phyloP scores from a whole-genome alignment of 2,329 filamentous ascomycete genomes.

The Tolypocladium pustulatum region DNA sequence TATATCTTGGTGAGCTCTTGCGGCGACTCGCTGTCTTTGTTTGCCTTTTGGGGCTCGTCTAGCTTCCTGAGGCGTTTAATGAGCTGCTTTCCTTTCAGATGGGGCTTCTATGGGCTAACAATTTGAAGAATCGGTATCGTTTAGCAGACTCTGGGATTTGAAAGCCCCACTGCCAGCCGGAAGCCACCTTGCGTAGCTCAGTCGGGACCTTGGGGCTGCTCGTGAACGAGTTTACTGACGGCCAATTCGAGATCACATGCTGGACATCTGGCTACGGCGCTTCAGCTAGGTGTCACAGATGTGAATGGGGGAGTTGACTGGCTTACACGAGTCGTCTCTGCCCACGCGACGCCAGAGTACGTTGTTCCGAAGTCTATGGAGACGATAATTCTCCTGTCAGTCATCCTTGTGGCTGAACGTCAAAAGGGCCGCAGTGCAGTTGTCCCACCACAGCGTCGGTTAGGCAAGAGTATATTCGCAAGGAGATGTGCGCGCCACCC shows the following conservation, averaged over 20 bases:
- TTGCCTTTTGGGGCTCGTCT: conserved; percentile 19
- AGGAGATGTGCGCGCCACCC: neutral
- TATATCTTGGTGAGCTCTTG: conserved; percentile 29
- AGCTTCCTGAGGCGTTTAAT: conserved; percentile 17
- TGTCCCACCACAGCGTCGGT: neutral
- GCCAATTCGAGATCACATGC: conserved; percentile 33
- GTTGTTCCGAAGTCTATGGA: conserved; percentile 48
- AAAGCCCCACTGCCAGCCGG: conserved; percentile 38
- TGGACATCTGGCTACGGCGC: conserved; percentile 25
- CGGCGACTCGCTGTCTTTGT: conserved; percentile 22
- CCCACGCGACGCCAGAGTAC: conserved; percentile 44
- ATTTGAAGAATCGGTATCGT: conserved; percentile 35
- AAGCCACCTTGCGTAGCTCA: conserved; percentile 30
- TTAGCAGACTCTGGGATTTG: conserved; percentile 31
- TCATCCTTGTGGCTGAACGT: conserved; percentile 14
- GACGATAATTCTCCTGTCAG: conserved; percentile 33
- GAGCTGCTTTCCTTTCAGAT: neutral
- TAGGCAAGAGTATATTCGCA: neutral
- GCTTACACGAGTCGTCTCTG: conserved; percentile 28
- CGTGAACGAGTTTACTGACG: conserved; percentile 19
- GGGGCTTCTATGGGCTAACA: conserved; percentile 23
- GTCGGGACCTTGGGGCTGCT: conserved; percentile 37
- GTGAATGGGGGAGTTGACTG: neutral
- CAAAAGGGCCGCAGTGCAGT: too few relatives aligned
- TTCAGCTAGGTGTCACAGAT: conserved; percentile 8